Evolutionary conservation across 306 rosid species (phyloP), one percentile per base, ranked within the genome.

Genomic region (Medicago truncatula): DNA sequence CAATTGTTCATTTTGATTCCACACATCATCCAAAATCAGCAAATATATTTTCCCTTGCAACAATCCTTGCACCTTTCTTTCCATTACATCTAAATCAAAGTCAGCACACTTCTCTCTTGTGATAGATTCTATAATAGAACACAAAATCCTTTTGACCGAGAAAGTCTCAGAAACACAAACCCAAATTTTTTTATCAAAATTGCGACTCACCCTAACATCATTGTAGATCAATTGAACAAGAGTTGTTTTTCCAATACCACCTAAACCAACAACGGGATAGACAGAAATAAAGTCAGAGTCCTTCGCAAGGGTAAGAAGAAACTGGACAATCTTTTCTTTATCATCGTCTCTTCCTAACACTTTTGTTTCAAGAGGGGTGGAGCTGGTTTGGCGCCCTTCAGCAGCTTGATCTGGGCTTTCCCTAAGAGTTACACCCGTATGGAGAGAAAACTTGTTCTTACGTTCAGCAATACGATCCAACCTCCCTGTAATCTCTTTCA

Each of bases 111-210:
- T 58, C 38, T 58, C 4, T 1, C 8, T 0, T 11, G 7, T 11
- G 38, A 58, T 11, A 21, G 16, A 58, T 4, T 23, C 64, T 58
- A 58, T 58, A 23, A 58, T 11, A 8, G 69, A 63, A 36, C 69
- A 63, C 11, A 63, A 10, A 63, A 63, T 63, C 4, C 65, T 36
- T 20, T 54, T 34, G 7, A 6, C 11, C 1, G 47, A 9, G 17
- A 70, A 70, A n/a, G 1, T 1, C n/a, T 70, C 63, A 11, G 76
- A 71, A 70, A 70, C 75, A 17, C 63, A 52, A 16, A 70, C 47
- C 75, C 64, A 70, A 17, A 70, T 10, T 17, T 9, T 53, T 10
- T 7, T 17, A 2, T 28, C 0, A 70, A 70, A 70, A 34, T 53
- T 17, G 7, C 1, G 5, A 46, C 8, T 17, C 9, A 70, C 75